These are phyloP conservation scores for Raphidocelis subcapitata DNA, from an alignment of 139 green algal species.

Conservation along the genomic window DNA sequence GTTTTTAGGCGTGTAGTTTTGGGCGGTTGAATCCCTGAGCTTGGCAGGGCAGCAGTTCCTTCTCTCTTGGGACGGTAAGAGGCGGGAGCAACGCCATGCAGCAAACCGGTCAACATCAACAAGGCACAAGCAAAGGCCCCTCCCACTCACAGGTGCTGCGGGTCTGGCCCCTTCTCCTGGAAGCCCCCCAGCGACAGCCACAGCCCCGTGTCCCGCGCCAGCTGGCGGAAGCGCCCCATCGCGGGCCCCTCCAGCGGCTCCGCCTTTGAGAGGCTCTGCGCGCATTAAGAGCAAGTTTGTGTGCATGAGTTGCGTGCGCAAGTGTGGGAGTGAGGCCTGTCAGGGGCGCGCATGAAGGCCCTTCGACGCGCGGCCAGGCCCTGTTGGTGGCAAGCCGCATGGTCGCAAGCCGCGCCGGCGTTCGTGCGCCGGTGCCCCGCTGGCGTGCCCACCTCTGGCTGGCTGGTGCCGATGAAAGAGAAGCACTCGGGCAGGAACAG, in stretches of 20 bases:
- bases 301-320: not conserved
- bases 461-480: conserved; percentile 78
- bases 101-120: not conserved
- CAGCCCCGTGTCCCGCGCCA: conserved; percentile 71
- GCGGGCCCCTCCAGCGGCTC: conserved; percentile 76
- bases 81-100: too few species aligned
- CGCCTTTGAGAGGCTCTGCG: conserved; percentile 65
- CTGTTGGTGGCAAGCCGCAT: not conserved
- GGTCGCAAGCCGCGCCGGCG: not conserved
- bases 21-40: too few species aligned
- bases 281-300: not conserved
- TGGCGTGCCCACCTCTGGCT: conserved; percentile 27
- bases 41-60: too few species aligned
- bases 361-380: not conserved
- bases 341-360: not conserved
- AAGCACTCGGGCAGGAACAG: conserved; percentile 97
- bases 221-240: conserved; percentile 70
- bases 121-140: not conserved
- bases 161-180: conserved; percentile 68
- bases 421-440: not conserved
- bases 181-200: conserved; percentile 96
- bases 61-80: too few species aligned
- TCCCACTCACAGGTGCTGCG: conserved; percentile 49
- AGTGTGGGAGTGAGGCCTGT: not conserved
- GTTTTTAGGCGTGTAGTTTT: too few species aligned